Evolutionary conservation across 2,329 filamentous ascomycete species (phyloP), one percentile per base, ranked within the genome.

Genomic region (Colletotrichum karsti): DNA sequence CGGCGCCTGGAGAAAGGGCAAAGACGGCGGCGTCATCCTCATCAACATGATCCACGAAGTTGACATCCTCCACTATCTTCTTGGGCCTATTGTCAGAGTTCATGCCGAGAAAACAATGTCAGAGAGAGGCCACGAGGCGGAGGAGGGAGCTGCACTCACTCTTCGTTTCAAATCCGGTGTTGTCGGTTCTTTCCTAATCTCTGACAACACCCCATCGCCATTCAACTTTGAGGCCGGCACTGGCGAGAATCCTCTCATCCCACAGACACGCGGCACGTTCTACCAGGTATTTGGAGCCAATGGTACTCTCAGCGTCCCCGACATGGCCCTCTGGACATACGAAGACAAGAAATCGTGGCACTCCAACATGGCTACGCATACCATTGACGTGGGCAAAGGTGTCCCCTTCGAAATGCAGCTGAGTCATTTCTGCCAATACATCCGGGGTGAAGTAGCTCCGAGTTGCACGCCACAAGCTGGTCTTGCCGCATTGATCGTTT

Each of bases 21-120:
- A 70, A 2, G 35, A 54, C 9, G 84, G 83, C 2, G 87, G 87
- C 1, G 82, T 85, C 0, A 76, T 90, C 7, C 77, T 85, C 3
- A 89, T 89, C 67, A 90, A 90, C 72, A 76, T 90, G 46, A 82
- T 90, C 18, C 88, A 90, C 71, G 88, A 90, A 54, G 77, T 90
- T 42, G 88, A 90, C 67, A 76, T 89, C 0, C 77, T 90, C 18
- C 87, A 89, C 53, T 84, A 85, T 73, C 76, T 90, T 1, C 82
- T 90, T 26, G 87, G 87, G 0, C 82, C 85, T 0, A 85, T 90
- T 26, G 72, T 74, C 0, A 78, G 83, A 0, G 83, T 90, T 0
- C 82, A 84, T 35, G 87, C 85, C 0, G 84, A 90, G 71, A 77
- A 79, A 54, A 84, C 80, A 0, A 56, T 73, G 0, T 80, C 83